These are phyloP conservation scores for Aspergillus brunneoviolaceus DNA, from an alignment of 2,329 filamentous ascomycete genomes.

Conservation along the genomic window DNA sequence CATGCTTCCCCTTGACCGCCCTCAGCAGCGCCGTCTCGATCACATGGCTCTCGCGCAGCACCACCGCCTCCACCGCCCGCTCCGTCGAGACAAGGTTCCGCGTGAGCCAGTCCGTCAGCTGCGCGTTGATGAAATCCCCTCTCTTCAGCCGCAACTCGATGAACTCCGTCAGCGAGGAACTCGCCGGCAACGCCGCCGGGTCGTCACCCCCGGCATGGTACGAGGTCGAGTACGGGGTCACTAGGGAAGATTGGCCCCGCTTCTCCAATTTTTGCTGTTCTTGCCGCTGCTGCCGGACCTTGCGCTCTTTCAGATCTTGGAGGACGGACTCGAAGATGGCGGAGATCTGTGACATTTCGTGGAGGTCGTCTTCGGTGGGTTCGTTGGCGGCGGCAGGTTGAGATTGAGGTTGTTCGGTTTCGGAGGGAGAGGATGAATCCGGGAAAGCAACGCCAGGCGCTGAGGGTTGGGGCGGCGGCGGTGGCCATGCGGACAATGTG, in stretches of 20 bases:
- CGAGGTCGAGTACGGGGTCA: not conserved
- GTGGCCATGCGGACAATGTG: not conserved
- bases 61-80: constrained; percentile 27
- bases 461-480: not conserved
- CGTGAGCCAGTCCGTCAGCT: constrained; percentile 12
- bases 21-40: constrained; percentile 33
- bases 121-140: not conserved
- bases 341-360: constrained; percentile 27
- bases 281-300: not conserved
- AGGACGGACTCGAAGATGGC: constrained; percentile 28
- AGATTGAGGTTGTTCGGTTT: not conserved
- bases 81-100: constrained; percentile 19
- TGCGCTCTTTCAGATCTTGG: constrained; percentile 16
- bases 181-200: not conserved
- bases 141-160: constrained; percentile 1
- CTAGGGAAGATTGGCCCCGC: not conserved
- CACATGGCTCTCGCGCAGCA: constrained; percentile 30
- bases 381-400: not conserved
- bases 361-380: constrained; percentile 9
- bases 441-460: not conserved
- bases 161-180: not conserved
- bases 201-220: not conserved
- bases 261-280: not conserved
- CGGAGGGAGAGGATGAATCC: not conserved
- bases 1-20: constrained; percentile 27